Base-by-base conservation (phyloP, 306 rosid genomes). In the Pachyrhizus erosus region DNA sequence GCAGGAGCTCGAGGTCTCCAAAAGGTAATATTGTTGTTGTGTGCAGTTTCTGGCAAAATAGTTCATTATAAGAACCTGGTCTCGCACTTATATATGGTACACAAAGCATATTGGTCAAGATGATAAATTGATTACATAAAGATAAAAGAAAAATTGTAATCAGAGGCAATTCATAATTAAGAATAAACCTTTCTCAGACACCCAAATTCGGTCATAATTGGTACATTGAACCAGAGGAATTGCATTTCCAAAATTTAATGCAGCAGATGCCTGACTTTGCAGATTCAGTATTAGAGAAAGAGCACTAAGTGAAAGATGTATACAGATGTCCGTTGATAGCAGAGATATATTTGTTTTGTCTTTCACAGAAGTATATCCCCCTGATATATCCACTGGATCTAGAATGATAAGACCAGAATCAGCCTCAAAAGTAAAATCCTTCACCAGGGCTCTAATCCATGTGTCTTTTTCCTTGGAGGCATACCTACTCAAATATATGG, bases 1-100 rank as follows among this genome's bases (percentile, higher is more conserved):
- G 99, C 83, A 29, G 98, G 98, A 83, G 99, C 93, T 78, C 73
- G 91, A 66, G 99, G 94, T 87, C 99, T 93, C 99, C 99, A 96
- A 85, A 93, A 91, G 58, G 98, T 93, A 60, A 96, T 87, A 78
- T 88, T 90, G 85, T 75, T 84, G 66, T 78, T 67, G 58, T 91
- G 81, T 62, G 89, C 93, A 82, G 87, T 85, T 85, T 85, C 99
- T 96, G 90, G 84, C 86, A 27, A 79, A 78, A 69, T 37, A 83
- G 51, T 57, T 73, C n/a, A 65, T 34, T 23, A 64, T 45, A 77
- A 82, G 60, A 57, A 81, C 29, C 70, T 75, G 21, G 9, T 62
- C 37, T 76, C 67, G 24, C 57, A 74, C 70, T 62, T 77, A 80
- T 40, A 66, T 20, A 75, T 39, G 46, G 55, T 39, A 60, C 55